Evolutionary conservation across 1,284 basidiomycete species (phyloP), one percentile per base, ranked within the genome.

Genomic region (Cutaneotrichosporon sp.): DNA sequence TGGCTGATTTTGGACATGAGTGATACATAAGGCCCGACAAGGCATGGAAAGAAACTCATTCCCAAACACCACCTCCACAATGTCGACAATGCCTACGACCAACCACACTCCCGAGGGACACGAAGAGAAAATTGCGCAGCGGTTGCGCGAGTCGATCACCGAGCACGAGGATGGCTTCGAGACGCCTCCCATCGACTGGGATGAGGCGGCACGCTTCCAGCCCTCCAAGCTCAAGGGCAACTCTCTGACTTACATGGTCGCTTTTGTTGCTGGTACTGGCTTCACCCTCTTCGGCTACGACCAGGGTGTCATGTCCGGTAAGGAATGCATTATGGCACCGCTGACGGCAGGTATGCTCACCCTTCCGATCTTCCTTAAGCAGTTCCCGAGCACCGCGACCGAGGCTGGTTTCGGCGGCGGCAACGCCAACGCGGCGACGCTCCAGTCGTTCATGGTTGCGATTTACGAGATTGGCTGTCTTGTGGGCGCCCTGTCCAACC

Each of bases 401-500:
- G 21, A 7, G 6, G 5, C 22, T 5, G 51, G 31, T 5, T 63
- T 53, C 21, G 14, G 53, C 22, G 70, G 53, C 22, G 70, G 63
- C 8, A 58, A 61, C 9, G 49, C 56, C 11, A 63, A 64, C 47
- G 60, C 70, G 21, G 69, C 76, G 5, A 72, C 65, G 5, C 63
- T 78, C 14, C 80, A 81, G 63, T 75, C 74, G 30, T 71, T 77
- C 31, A 67, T 78, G 18, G 72, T 79, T n/a, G 79, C 77, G 13
- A 77, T 81, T 59, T 81, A 76, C 66, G 77, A 81, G 66, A 72
- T 82, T 30, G 81, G 81, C 9, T 79, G 77, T 62, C 72, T 82
- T 70, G 59, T 72, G 21, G 81, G 81, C 34, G 79, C 81, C 9
- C 67, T 81, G 42, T 71, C 76, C 34, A 78, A 79, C 52, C 67